Base-by-base conservation (phyloP, 495 filamentous ascomycete species). In the Pyrenopolyporus hunteri region DNA sequence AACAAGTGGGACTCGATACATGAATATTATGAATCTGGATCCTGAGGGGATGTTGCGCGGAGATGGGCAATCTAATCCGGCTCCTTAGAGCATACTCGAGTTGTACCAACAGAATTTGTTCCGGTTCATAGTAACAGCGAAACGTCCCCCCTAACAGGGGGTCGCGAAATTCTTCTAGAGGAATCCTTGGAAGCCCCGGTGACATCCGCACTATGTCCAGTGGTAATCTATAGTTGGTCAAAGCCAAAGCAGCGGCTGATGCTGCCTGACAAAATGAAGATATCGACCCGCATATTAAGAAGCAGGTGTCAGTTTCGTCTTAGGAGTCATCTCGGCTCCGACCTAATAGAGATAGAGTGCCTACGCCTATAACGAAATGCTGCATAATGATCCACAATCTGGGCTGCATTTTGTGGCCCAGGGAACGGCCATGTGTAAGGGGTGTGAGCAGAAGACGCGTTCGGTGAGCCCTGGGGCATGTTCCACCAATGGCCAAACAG, bases 371-470 rank as follows among this genome's bases (percentile, higher is more conserved):
- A 57, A 51, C 42, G 42, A 42, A 46, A 43, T 57, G 16, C 39
- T 66, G 52, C 51, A 57, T 43, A 17, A 32, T 53, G 57, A 32
- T 61, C 63, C 63, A 66, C 63, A 47, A 66, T 66, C 63, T 52
- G 63, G 63, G 63, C 63, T 66, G 63, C 63, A 66, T 37, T 60
- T 53, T 61, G 36, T 52, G 48, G 58, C 32, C 49, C 48, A 36
- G 56, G 57, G 53, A 59, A 63, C 58, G 44, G 59, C 42, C 32
- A 43, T 58, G 42, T 46, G 64, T 58, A 55, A 63, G 58, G n/a
- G 59, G 59, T 52, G 58, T 58, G 59, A 47, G 43, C 33, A 67
- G 35, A 67, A 36, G 46, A 61, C 48, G 64, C 47, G 42, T 63
- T 63, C 64, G 64, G 64, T 63, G 58, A 67, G 64, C 64, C 53